Conservation (phyloP, 2,329 filamentous ascomycete species). For the Sarocladium kiliense region DNA sequence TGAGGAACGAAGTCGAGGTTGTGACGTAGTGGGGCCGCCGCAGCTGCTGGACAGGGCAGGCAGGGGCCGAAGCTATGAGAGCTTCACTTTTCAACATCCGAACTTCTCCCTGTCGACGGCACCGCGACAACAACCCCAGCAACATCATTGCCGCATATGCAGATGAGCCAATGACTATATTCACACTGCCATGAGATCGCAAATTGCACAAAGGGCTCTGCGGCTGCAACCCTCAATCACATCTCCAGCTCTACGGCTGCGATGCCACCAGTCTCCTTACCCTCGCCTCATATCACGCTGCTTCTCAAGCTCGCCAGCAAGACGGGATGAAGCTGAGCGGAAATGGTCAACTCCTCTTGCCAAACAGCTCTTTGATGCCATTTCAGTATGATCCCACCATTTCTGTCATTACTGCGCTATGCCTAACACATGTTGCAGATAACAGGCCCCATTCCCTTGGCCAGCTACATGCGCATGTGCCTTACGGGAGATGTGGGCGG, state of each 20-base stretch:
- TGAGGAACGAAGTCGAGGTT: too few species aligned
- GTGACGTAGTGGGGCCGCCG: constrained; percentile 1
- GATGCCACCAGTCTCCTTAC: constrained; percentile 10
- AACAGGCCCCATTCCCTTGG: constrained; percentile 86
- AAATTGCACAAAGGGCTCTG: neutral
- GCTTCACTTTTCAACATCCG: constrained; percentile 5
- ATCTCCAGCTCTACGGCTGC: neutral
- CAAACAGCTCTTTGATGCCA: constrained; percentile 79
- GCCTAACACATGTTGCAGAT: constrained; percentile 28
- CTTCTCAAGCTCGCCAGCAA: constrained; percentile 20
- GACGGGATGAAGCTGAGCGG: constrained; percentile 13
- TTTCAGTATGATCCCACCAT: too few species aligned
- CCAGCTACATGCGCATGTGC: constrained; percentile 98
- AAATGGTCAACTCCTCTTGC: constrained; percentile 91
- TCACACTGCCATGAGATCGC: neutral
- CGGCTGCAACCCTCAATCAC: neutral
- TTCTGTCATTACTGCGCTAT: too few species aligned
- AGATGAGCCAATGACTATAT: neutral
- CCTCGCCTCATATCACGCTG: constrained; percentile 14
- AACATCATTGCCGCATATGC: neutral
- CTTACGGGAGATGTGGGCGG: constrained; percentile 85
- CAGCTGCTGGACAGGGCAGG: neutral
- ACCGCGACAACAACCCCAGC: neutral
- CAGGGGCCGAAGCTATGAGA: neutral
- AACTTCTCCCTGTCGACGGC: neutral